A percentile compares a stretch with the other conserved stretches of the same genome.
Conservation (phyloP, 1,284 basidiomycete genomes). For the Heliocybe sulcata region DNA sequence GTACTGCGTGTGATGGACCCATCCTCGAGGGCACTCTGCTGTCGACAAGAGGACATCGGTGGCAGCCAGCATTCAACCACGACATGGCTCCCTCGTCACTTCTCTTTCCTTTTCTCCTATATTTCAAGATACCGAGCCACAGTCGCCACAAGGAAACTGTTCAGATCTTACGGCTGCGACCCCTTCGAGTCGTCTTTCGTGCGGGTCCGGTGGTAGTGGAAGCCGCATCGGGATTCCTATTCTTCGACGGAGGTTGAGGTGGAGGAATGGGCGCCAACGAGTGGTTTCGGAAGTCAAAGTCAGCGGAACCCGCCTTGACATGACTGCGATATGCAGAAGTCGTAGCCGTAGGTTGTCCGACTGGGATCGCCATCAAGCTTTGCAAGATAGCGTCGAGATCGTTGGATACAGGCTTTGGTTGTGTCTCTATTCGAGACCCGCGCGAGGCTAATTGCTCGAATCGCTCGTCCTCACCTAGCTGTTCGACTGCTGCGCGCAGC, state of each 20-base stretch:
- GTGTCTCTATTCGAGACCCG: constrained; percentile 44
- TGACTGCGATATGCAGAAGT: neutral
- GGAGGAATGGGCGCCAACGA: no score
- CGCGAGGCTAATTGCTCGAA: constrained; percentile 54
- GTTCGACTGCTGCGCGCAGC: constrained; percentile 42
- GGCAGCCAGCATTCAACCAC: no score
- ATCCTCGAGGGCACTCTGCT: no score
- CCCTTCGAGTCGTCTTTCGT: neutral
- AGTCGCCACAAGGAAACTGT: no score
- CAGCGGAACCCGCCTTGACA: neutral
- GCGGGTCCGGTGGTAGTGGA: neutral
- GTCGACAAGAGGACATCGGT: no score
- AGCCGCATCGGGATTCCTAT: no score
- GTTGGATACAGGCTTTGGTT: constrained; percentile 41
- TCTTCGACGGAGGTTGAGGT: no score
- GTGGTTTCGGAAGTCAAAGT: neutral
- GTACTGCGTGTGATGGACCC: no score
- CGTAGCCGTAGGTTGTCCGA: neutral
- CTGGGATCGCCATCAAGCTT: constrained; percentile 36
- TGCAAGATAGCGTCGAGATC: constrained; percentile 60
- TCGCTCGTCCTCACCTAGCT: constrained; percentile 59
- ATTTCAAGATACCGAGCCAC: no score
- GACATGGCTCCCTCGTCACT: no score
- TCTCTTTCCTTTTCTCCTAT: no score
- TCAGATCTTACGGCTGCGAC: neutral